Conservation (phyloP, 306 rosid species). For the Cucumis hystrix region DNA sequence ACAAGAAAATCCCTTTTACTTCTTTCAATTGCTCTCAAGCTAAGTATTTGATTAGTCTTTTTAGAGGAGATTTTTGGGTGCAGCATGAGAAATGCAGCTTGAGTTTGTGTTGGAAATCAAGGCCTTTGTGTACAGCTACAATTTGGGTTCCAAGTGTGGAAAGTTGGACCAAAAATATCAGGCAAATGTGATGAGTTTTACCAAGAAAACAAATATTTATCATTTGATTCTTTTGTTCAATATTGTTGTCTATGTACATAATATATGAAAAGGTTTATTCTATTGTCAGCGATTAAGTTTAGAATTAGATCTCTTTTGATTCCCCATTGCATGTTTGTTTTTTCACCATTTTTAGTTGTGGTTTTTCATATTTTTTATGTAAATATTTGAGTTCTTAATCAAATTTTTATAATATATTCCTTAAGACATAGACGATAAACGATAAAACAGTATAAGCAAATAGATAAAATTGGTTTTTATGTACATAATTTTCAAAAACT, state of each 20-base stretch:
- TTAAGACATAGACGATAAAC: too few relatives aligned
- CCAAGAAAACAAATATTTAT: neutral
- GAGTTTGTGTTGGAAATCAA: slow-evolving; percentile 51
- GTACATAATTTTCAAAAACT: too few relatives aligned
- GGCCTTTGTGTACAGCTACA: slow-evolving; percentile 46
- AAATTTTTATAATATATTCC: too few relatives aligned
- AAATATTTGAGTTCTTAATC: too few relatives aligned
- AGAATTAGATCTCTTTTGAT: too few relatives aligned
- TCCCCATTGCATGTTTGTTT: too few relatives aligned
- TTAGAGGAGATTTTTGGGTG: slow-evolving; percentile 50
- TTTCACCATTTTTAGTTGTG: too few relatives aligned
- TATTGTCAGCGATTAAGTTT: neutral
- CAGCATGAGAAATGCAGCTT: slow-evolving; percentile 28
- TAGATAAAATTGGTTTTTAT: too few relatives aligned
- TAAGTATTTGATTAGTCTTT: slow-evolving; percentile 42
- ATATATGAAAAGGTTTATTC: neutral
- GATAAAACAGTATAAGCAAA: too few relatives aligned
- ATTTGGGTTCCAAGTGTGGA: slow-evolving; percentile 34
- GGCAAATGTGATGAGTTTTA: neutral
- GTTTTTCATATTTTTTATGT: too few relatives aligned
- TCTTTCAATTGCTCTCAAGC: slow-evolving; percentile 45
- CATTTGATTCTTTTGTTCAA: neutral
- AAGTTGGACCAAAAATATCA: too few relatives aligned
- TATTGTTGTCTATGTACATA: neutral
- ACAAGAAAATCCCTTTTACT: slow-evolving; percentile 33